Conservation (phyloP, 805 yeast genomes). For the Lachancea quebecensis region DNA sequence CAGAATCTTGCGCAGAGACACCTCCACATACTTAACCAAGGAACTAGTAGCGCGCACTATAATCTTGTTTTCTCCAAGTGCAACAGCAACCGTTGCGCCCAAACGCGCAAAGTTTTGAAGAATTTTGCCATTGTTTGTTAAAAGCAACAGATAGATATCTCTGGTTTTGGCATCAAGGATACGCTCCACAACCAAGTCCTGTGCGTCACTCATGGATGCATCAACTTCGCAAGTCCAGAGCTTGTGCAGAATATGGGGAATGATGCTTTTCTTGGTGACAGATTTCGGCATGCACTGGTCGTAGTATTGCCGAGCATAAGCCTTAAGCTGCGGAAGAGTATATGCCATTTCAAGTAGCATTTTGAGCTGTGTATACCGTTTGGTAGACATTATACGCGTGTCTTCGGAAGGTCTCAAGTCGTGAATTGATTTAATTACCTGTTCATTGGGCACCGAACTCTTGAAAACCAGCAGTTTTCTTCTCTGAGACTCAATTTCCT, state of each 20-base stretch:
- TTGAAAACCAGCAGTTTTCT: constrained; percentile 20
- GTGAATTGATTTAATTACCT: constrained; percentile 24
- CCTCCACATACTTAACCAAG: constrained; percentile 26
- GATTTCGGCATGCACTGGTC: constrained; percentile 5
- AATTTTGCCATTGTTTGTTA: constrained; percentile 30
- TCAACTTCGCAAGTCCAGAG: constrained; percentile 10
- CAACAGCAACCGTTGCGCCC: constrained; percentile 25
- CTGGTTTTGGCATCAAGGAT: constrained; percentile 19
- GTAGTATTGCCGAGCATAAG: constrained; percentile 15
- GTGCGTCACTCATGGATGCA: constrained; percentile 14
- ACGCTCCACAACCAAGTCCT: constrained; percentile 20
- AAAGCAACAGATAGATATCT: constrained; percentile 22
- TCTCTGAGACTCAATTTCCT: constrained; percentile 18
- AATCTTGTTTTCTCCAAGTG: constrained; percentile 23
- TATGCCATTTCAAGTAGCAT: constrained; percentile 20
- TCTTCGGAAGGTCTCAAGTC: constrained; percentile 19
- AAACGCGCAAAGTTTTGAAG: constrained; percentile 26
- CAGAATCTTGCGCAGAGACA: constrained; percentile 24
- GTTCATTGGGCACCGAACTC: constrained; percentile 20
- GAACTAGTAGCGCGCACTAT: constrained; percentile 21
- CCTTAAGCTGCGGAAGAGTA: constrained; percentile 23
- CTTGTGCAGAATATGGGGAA: constrained; percentile 4
- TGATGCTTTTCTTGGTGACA: constrained; percentile 7
- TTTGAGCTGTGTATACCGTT: constrained; percentile 16
- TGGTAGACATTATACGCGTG: constrained; percentile 14